Percentiles rank a stretch among this genome's conserved stretches.
Conservation (phyloP, 2,329 filamentous ascomycete species). For the Huntiella bhutanensis region DNA sequence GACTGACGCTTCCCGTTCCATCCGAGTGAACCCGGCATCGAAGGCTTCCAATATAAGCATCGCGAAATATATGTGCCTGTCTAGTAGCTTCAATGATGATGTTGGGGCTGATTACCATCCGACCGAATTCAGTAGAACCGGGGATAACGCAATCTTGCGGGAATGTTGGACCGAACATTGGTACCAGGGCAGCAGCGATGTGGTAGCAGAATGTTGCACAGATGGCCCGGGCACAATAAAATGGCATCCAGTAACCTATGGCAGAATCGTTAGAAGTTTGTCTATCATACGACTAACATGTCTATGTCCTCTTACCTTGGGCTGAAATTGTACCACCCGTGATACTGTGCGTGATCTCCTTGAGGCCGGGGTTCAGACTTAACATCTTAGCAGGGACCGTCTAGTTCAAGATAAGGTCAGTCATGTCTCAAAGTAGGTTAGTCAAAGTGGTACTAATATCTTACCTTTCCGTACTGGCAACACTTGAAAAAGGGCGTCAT, state of each 20-base stretch:
- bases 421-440: background rate
- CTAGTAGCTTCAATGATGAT: slow-evolving; percentile 34
- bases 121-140: slow-evolving; percentile 41
- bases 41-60: slow-evolving; percentile 15
- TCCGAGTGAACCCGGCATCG: background rate
- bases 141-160: slow-evolving; percentile 49
- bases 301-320: slow-evolving; percentile 45
- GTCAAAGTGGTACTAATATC: slow-evolving; percentile 12
- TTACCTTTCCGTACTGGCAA: slow-evolving; percentile 68
- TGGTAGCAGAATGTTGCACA: slow-evolving; percentile 76
- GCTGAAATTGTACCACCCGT: slow-evolving; percentile 80
- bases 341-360: slow-evolving; percentile 83
- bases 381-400: slow-evolving; percentile 77
- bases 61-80: slow-evolving; percentile 28
- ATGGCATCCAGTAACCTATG: slow-evolving; percentile 93
- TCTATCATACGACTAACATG: background rate
- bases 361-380: slow-evolving; percentile 58
- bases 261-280: slow-evolving; percentile 8
- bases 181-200: slow-evolving; percentile 72
- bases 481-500: slow-evolving; percentile 94
- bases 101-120: slow-evolving; percentile 43
- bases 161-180: slow-evolving; percentile 75
- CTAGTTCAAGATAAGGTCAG: slow-evolving; percentile 25
- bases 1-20: slow-evolving; percentile 3
- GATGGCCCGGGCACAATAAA: slow-evolving; percentile 63